These are phyloP conservation scores for Mortierella sp. DNA, from an alignment of 371 early-diverging fungal species.

Conservation along the genomic window DNA sequence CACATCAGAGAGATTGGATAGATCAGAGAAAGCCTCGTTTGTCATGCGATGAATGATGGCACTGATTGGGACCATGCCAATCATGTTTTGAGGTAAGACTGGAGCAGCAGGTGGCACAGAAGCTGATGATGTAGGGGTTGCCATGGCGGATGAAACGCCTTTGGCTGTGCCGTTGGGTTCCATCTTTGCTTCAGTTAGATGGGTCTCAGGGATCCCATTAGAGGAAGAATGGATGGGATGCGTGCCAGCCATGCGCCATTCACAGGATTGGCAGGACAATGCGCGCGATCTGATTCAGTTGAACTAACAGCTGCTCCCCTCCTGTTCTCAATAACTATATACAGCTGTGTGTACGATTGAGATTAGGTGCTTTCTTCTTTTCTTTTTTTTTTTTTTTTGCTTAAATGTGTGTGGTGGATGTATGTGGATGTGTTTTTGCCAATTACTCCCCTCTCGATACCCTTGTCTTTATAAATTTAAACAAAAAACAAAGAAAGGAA, in stretches of 20 bases:
- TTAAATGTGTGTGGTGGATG: no score
- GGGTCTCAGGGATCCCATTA: slow-evolving; percentile 28
- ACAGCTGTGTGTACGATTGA: not conserved
- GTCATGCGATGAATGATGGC: slow-evolving; percentile 69
- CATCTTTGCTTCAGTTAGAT: slow-evolving; percentile 35
- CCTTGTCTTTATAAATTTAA: no score
- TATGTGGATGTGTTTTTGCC: no score
- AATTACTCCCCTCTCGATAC: no score
- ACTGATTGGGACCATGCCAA: slow-evolving; percentile 69
- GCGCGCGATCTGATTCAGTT: not conserved
- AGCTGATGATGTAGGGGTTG: slow-evolving; percentile 6
- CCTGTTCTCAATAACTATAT: slow-evolving; percentile 1
- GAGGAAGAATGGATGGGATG: slow-evolving; percentile 34
- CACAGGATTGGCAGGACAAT: slow-evolving; percentile 12
- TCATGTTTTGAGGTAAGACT: slow-evolving; percentile 37
- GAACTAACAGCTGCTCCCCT: not conserved
- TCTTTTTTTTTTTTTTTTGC: no score
- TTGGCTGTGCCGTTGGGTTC: slow-evolving; percentile 46
- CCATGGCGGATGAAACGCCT: slow-evolving; percentile 22
- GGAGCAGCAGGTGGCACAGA: slow-evolving; percentile 17
- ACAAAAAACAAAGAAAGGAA: no score
- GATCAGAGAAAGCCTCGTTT: slow-evolving; percentile 67
- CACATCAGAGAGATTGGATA: slow-evolving; percentile 71
- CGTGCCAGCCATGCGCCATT: slow-evolving; percentile 54
- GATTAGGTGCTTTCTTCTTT: no score